A percentile compares a stretch with the other conserved stretches of the same genome.
These are phyloP conservation scores for Ascocoryne sarcoides DNA, from an alignment of 2,329 filamentous ascomycete species.

Conservation along the genomic window DNA sequence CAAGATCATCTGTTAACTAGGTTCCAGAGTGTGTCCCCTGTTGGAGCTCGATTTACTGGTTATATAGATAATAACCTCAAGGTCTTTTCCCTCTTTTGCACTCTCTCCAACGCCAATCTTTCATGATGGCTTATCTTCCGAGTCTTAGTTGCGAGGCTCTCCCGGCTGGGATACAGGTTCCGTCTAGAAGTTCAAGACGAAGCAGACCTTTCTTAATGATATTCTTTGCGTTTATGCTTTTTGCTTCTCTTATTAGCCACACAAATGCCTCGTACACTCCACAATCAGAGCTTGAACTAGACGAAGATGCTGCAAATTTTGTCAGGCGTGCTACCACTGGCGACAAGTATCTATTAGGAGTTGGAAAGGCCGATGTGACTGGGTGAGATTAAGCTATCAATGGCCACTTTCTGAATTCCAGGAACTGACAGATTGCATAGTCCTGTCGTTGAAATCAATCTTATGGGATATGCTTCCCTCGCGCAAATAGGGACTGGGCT, in stretches of 20 bases:
- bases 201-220: slow-evolving; percentile 21
- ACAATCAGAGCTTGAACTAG: neutral
- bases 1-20: neutral
- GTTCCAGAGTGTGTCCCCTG: neutral
- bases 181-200: neutral
- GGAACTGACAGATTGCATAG: slow-evolving; percentile 12
- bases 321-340: slow-evolving; percentile 8
- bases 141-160: neutral
- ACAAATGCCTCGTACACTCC: neutral
- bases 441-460: slow-evolving; percentile 81
- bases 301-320: neutral
- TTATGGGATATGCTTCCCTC: slow-evolving; percentile 84
- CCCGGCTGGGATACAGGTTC: neutral
- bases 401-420: no score
- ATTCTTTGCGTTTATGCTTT: slow-evolving; percentile 21
- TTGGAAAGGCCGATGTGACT: slow-evolving; percentile 65
- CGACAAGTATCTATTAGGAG: slow-evolving; percentile 50
- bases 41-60: neutral
- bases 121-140: neutral
- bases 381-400: slow-evolving; percentile 31
- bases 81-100: neutral
- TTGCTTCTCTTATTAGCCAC: neutral
- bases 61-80: neutral
- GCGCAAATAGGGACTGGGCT: slow-evolving; percentile 75
- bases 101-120: neutral